These are phyloP conservation scores for Musa itinerans DNA, from an alignment of 176 grass and related monocot species.

Conservation along the genomic window DNA sequence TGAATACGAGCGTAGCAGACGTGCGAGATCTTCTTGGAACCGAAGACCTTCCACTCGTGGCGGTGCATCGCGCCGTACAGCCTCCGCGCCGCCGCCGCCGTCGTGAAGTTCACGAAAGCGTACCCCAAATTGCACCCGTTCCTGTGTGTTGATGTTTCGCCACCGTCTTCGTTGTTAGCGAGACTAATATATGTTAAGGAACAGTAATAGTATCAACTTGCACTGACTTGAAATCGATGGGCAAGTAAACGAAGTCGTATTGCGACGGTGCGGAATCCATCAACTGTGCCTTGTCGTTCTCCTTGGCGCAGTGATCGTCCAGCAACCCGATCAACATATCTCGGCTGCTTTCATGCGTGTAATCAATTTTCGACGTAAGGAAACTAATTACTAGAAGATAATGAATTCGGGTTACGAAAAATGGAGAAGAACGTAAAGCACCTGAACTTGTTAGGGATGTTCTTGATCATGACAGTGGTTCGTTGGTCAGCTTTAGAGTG, in stretches of 20 bases:
- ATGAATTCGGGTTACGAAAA: not conserved
- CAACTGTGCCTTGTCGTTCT: conserved; percentile 14
- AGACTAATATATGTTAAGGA: not conserved
- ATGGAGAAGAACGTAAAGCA: not conserved
- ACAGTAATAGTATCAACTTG: not conserved
- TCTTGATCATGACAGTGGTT: conserved; percentile 64
- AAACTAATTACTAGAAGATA: not conserved
- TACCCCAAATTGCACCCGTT: conserved; percentile 38
- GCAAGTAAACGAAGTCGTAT: conserved; percentile 73
- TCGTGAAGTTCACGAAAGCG: conserved; percentile 75
- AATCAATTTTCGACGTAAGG: not conserved
- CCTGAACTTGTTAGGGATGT: conserved; percentile 62
- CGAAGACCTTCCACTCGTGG: conserved; percentile 29
- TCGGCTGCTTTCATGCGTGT: conserved; percentile 22
- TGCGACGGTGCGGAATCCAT: conserved; percentile 5
- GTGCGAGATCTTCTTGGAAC: conserved; percentile 30
- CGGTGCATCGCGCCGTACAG: conserved; percentile 23
- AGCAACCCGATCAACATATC: conserved; percentile 33
- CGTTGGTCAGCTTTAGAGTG: not conserved
- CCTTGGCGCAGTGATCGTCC: conserved; percentile 44
- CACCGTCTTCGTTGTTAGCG: not conserved
- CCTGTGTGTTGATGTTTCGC: conserved; percentile 18
- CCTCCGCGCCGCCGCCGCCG: conserved; percentile 13
- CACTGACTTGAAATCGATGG: conserved; percentile 65
- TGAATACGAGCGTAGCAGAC: conserved; percentile 45